Percentiles rank a stretch among this genome's conserved stretches.
phyloP scores from a whole-genome alignment of 2,329 filamentous ascomycete genomes.

The Fusarium albosuccineum region DNA sequence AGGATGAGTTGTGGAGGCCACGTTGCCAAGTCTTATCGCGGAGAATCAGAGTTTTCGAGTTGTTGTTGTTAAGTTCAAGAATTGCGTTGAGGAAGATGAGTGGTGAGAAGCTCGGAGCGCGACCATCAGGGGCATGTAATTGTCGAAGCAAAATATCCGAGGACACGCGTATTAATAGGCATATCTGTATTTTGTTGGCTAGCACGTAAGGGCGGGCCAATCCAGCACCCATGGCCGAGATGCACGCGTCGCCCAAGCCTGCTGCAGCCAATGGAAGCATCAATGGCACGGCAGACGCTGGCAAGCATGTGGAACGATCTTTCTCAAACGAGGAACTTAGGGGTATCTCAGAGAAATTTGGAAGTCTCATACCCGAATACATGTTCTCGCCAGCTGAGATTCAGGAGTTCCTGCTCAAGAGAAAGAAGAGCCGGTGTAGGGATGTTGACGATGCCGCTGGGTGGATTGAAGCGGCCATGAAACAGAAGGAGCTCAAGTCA shows the following conservation, averaged over 20 bases:
- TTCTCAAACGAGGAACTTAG: conserved; percentile 56
- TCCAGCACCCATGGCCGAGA: conserved; percentile 23
- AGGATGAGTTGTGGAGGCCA: background rate
- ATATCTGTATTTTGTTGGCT: no score
- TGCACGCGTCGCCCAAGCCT: background rate
- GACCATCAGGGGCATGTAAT: no score
- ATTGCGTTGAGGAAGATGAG: background rate
- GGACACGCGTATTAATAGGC: no score
- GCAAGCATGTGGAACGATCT: conserved; percentile 34
- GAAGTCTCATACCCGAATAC: conserved; percentile 63
- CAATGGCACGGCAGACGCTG: conserved; percentile 9
- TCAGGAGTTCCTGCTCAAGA: conserved; percentile 73
- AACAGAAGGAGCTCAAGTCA: conserved; percentile 64
- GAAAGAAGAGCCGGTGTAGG: conserved; percentile 69
- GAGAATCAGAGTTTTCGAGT: background rate
- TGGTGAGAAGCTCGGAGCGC: no score
- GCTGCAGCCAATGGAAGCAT: conserved; percentile 17
- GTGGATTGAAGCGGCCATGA: conserved; percentile 66
- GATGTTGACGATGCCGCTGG: conserved; percentile 65
- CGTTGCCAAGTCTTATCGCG: background rate
- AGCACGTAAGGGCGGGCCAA: no score
- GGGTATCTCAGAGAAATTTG: conserved; percentile 63
- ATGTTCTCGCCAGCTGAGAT: conserved; percentile 72
- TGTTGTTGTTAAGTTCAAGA: background rate
- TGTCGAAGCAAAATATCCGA: no score